Evolutionary conservation across 2,329 filamentous ascomycete species (phyloP).

Genomic region (Davidsoniella australis): DNA sequence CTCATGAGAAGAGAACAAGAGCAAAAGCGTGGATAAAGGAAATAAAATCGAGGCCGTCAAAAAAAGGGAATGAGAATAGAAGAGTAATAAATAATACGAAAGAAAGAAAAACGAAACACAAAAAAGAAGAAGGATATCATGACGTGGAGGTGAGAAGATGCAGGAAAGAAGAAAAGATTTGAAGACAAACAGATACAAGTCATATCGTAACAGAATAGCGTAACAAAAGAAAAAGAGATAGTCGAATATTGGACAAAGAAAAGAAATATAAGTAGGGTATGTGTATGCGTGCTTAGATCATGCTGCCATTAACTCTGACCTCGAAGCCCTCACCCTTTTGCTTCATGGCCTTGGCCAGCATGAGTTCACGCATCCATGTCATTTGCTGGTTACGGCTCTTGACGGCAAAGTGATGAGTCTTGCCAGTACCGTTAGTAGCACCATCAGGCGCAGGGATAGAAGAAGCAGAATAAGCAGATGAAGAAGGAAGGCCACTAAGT

Average conservation of each 20-base stretch:
- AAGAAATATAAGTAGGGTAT: not conserved
- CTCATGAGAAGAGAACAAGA: constrained; percentile 7
- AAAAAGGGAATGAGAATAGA: constrained; percentile 5
- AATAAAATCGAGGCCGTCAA: not conserved
- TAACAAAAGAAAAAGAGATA: constrained; percentile 4
- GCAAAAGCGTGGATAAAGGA: constrained; percentile 6
- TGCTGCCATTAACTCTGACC: constrained; percentile 65
- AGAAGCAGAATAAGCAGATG: constrained; percentile 18
- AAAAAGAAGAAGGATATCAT: constrained; percentile 9
- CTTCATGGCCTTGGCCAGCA: constrained; percentile 75
- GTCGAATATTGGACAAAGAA: constrained; percentile 8
- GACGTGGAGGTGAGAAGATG: constrained; percentile 5
- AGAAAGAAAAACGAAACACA: constrained; percentile 2
- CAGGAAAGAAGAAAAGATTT: constrained; percentile 11
- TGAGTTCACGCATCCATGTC: constrained; percentile 91
- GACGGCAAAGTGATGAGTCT: constrained; percentile 90
- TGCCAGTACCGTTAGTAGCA: constrained; percentile 46
- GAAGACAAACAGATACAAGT: constrained; percentile 10
- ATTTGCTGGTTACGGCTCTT: constrained; percentile 76
- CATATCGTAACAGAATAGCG: not conserved
- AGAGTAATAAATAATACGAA: constrained; percentile 1
- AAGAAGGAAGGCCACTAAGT: constrained; percentile 22
- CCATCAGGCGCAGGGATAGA: constrained; percentile 23
- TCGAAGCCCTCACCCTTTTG: constrained; percentile 73
- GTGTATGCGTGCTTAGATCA: constrained; percentile 33